These are phyloP conservation scores for Verticillium longisporum DNA, from an alignment of 2,329 filamentous ascomycete species.

Conservation along the genomic window DNA sequence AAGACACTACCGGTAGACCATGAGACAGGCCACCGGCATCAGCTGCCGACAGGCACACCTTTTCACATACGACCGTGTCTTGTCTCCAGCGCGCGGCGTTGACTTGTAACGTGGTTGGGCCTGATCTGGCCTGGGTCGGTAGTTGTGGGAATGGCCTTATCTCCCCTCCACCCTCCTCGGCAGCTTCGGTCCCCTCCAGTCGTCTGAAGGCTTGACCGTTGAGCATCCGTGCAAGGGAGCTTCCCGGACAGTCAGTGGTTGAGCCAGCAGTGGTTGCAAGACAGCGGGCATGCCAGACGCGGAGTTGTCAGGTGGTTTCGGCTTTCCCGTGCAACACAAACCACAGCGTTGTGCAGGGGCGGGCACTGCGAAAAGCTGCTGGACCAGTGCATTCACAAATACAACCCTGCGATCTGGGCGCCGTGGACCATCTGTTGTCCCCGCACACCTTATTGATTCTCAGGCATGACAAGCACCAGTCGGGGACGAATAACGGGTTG, in stretches of 20 bases:
- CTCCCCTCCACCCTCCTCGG: not conserved
- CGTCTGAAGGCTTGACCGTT: not conserved
- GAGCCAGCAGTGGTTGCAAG: not conserved
- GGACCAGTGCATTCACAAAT: constrained; percentile 2
- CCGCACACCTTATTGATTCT: not conserved
- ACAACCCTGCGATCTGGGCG: not conserved
- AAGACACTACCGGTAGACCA: not conserved
- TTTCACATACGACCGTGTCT: too few species aligned
- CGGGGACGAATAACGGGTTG: not conserved
- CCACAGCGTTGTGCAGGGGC: constrained; percentile 12
- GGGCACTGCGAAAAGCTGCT: not conserved
- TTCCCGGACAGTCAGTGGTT: not conserved
- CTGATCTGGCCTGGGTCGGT: not conserved
- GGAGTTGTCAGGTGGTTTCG: not conserved
- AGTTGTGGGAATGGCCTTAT: not conserved
- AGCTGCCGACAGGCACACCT: not conserved
- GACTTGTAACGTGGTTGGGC: not conserved
- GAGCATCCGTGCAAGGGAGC: not conserved
- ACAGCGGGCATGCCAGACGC: not conserved
- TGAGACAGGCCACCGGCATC: not conserved
- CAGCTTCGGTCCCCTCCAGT: not conserved
- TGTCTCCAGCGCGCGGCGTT: not conserved
- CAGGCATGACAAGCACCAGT: too few species aligned
- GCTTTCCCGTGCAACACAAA: constrained; percentile 19
- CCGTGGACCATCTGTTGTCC: not conserved